Evolutionary conservation across 352 stramenopile species (phyloP), one percentile per base, ranked within the genome.

Genomic region (Phytophthora megakarya): DNA sequence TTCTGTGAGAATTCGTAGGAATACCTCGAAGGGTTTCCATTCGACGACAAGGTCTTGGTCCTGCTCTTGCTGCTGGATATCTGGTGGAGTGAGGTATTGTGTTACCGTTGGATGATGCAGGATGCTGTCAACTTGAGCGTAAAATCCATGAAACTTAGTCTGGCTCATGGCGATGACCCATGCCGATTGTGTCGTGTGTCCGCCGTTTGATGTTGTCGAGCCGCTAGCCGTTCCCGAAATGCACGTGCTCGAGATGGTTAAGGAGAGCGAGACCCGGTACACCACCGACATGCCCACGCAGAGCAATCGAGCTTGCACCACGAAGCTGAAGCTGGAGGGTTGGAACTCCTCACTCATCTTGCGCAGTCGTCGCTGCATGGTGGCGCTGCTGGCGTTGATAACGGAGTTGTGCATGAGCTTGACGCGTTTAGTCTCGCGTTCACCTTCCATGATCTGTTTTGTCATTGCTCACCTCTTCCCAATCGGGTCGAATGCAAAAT

Each of bases 121-220:
- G 30, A 89, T 80, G 22, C 55, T 63, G 30, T 65, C 57, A 16
- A 76, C 65, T 56, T 86, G 75, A 7, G 61, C 35, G 58, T 75
- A 80, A 64, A 87, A 89, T 5, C 50, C 58, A 64, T 61, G 61
- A 56, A 86, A 77, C 57, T 89, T 89, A 51, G 72, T 67, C 46
- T 84, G 78, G 47, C 76, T 87, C 72, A 89, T 84, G 35, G 78
- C 75, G 25, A 86, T 81, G 48, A 86, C 73, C 78, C 80, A 87
- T 16, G 61, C 47, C n/a, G 72, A 69, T 61, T 81, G 73, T 44
- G 45, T 76, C 61, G 48, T 63, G 23, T 73, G 46, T 15, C 64
- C 66, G 16, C 47, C 45, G 7, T 42, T 46, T 12, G 44, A 26
- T 47, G 43, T 62, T 19, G 43, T 59, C 38, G 45, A 45, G 69